Evolutionary conservation across 805 yeast species (phyloP), one percentile per base, ranked within the genome.

Genomic region (Kluyveromyces siamensis): DNA sequence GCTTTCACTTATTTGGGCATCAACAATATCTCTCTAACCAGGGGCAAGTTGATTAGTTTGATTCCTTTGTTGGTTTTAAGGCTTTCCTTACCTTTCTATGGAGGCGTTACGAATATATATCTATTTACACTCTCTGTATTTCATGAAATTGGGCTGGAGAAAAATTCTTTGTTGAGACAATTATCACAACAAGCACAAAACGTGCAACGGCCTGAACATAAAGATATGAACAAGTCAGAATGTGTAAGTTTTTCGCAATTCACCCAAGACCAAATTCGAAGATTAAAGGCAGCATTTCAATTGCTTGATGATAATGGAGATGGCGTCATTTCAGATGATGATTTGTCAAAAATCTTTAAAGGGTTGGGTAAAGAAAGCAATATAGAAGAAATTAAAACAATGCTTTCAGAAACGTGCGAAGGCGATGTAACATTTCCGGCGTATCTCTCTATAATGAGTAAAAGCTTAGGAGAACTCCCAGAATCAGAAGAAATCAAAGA

Each of bases 291-390:
- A 55, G 81, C 93, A 1, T 90, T 89, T 63, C 80, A 86, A 27
- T 64, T 87, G 55, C 78, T 90, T 8, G 96, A 90, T 60, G 84
- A 84, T 37, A 91, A 90, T 52, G 80, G 83, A 25, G 95, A 89
- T 58, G 87, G 88, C 1, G 60, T 65, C 5, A 79, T 86, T 40
- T 69, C 83, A 1, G 59, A 65, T 30, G 62, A 70, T 1, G 93
- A 86, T 63, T 58, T 90, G 47, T 69, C 67, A 37, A 71, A 74
- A 19, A 71, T 83, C 16, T 73, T 80, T 52, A 69, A 74, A 39
- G 74, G 77, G 10, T 54, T 83, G 14, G 85, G 83, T 1, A 73
- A 77, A 43, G 67, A 66, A 2, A 60, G 67, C 2, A 58, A 66
- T 4, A 75, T 74, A 10, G 65, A 67, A 0, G 72, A 75, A 14